A percentile compares a stretch with the other conserved stretches of the same genome.
Evolutionary conservation across 352 stramenopile genomes (phyloP).

Genomic region (Phytophthora agathidicida): DNA sequence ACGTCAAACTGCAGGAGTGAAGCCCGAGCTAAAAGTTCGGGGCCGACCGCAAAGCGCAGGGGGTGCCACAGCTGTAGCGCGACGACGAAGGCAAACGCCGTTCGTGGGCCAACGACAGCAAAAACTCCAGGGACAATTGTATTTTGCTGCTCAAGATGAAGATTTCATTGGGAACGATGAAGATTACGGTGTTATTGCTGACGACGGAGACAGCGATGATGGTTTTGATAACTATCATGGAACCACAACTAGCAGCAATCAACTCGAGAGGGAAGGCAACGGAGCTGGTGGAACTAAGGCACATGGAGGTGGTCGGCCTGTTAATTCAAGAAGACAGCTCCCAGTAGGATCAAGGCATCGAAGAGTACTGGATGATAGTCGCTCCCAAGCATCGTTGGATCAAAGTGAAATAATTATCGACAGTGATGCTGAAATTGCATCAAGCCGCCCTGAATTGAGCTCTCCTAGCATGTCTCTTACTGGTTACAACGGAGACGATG

Average conservation of each 20-base stretch:
- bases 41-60: constrained; percentile 54
- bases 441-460: constrained; percentile 2
- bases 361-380: constrained; percentile 37
- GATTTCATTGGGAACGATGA: constrained; percentile 48
- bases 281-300: not conserved
- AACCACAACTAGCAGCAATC: constrained; percentile 11
- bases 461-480: constrained; percentile 5
- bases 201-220: constrained; percentile 46
- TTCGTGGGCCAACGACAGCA: constrained; percentile 6
- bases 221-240: constrained; percentile 27
- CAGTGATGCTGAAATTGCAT: constrained; percentile 8
- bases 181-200: constrained; percentile 46
- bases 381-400: constrained; percentile 4
- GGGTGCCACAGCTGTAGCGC: constrained; percentile 5
- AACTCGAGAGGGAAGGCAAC: not conserved
- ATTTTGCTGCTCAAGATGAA: constrained; percentile 27
- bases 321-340: not conserved
- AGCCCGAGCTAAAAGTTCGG: constrained; percentile 14
- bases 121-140: constrained; percentile 25
- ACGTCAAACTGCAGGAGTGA: not conserved
- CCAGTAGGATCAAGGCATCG: constrained; percentile 25
- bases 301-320: not conserved
- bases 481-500: constrained; percentile 36
- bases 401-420: constrained; percentile 8
- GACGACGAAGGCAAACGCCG: constrained; percentile 1